Evolutionary conservation across 495 filamentous ascomycete species (phyloP).

Genomic region (Aspergillus egyptiacus): DNA sequence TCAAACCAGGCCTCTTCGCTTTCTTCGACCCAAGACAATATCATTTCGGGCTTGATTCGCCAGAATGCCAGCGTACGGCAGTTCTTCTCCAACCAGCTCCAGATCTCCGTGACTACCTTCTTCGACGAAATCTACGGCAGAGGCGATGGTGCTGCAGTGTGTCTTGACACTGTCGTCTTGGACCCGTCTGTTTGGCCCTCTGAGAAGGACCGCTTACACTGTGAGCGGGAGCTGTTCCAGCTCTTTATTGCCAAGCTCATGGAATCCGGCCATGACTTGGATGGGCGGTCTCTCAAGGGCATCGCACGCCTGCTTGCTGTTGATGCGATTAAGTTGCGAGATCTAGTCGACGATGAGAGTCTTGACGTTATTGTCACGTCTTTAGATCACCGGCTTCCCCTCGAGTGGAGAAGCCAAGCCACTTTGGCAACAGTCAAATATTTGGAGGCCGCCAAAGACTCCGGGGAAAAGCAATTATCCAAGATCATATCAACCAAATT

Average conservation of each 20-base stretch:
- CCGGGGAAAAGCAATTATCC: slow-evolving; percentile 58
- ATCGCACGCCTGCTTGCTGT: slow-evolving; percentile 57
- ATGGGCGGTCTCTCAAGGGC: slow-evolving; percentile 55
- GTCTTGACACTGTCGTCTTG: slow-evolving; percentile 50
- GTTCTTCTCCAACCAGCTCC: slow-evolving; percentile 45
- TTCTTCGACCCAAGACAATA: slow-evolving; percentile 46
- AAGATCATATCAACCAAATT: slow-evolving; percentile 57
- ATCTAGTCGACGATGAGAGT: slow-evolving; percentile 66
- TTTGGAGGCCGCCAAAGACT: slow-evolving; percentile 64
- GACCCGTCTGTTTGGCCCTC: slow-evolving; percentile 53
- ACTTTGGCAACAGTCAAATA: slow-evolving; percentile 73
- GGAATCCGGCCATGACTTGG: slow-evolving; percentile 53
- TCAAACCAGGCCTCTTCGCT: slow-evolving; percentile 36
- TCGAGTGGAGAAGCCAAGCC: slow-evolving; percentile 64
- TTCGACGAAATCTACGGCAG: slow-evolving; percentile 55
- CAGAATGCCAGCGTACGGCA: slow-evolving; percentile 51
- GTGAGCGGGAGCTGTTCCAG: slow-evolving; percentile 59
- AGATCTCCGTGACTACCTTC: slow-evolving; percentile 44
- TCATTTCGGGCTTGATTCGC: slow-evolving; percentile 54
- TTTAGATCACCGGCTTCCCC: slow-evolving; percentile 68
- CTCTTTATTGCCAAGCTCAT: slow-evolving; percentile 60
- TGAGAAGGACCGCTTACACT: slow-evolving; percentile 41
- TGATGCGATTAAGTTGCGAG: slow-evolving; percentile 53
- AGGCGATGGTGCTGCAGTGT: slow-evolving; percentile 56
- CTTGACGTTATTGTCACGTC: slow-evolving; percentile 74